Evolutionary conservation across 345 rosid species (phyloP).

Genomic region (Citrus australasica): DNA sequence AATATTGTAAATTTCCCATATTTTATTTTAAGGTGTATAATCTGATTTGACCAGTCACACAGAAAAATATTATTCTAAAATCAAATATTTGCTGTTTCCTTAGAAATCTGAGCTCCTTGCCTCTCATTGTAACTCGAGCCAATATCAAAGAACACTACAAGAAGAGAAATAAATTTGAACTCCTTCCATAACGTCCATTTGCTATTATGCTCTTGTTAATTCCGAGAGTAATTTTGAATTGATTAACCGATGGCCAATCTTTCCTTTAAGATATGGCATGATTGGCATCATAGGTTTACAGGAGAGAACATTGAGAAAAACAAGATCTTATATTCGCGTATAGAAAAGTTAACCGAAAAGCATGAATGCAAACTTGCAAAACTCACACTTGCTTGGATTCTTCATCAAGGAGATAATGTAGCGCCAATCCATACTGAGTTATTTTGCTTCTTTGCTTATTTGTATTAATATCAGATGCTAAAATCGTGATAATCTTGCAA

Average conservation of each 20-base stretch:
- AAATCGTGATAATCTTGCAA: too few relatives aligned
- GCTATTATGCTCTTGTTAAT: too few relatives aligned
- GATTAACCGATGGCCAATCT: not conserved
- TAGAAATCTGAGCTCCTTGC: not conserved
- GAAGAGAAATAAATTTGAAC: too few relatives aligned
- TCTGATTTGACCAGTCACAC: not conserved
- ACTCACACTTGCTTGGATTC: constrained; percentile 45
- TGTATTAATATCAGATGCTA: too few relatives aligned
- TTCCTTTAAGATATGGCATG: not conserved
- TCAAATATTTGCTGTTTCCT: too few relatives aligned
- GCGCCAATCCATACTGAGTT: constrained; percentile 39
- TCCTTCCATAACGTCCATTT: too few relatives aligned
- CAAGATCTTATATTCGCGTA: constrained; percentile 19
- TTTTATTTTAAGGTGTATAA: not conserved
- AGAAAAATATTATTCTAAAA: not conserved
- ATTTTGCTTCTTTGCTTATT: not conserved
- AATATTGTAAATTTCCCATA: too few relatives aligned
- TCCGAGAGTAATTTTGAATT: not conserved
- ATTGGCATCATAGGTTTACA: constrained; percentile 20
- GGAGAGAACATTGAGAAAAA: constrained; percentile 29
- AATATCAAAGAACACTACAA: not conserved
- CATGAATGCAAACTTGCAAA: constrained; percentile 30
- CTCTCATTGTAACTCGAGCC: not conserved
- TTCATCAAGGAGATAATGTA: constrained; percentile 40
- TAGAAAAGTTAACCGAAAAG: constrained; percentile 29